Conservation (phyloP, 1,139 yeast genomes). For the Hyphopichia burtonii region DNA sequence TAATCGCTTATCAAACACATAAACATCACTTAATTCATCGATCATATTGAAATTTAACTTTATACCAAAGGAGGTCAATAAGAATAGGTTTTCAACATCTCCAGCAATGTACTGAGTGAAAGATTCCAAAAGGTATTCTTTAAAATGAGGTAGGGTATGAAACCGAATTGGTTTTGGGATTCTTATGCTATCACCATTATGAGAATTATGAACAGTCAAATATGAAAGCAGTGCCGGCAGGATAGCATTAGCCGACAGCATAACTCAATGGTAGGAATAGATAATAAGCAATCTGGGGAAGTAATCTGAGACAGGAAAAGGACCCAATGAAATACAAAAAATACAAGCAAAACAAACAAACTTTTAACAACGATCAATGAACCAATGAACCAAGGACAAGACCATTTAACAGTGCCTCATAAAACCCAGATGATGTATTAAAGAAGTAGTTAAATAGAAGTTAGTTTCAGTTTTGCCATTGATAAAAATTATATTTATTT, state of each 20-base stretch:
- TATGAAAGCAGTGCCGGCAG: conserved; percentile 15
- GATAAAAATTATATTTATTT: too few relatives aligned
- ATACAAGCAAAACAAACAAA: too few relatives aligned
- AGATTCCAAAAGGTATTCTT: conserved; percentile 34
- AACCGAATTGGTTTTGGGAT: conserved; percentile 46
- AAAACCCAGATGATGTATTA: too few relatives aligned
- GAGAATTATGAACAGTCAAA: conserved; percentile 39
- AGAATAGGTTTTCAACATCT: conserved; percentile 48
- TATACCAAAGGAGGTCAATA: conserved; percentile 66
- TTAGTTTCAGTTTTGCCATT: too few relatives aligned
- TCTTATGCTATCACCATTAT: conserved; percentile 32
- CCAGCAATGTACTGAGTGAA: conserved; percentile 27
- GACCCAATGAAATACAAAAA: too few relatives aligned
- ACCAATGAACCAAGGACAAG: too few relatives aligned
- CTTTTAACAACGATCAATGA: too few relatives aligned
- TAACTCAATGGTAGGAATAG: background rate
- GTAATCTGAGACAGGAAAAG: background rate
- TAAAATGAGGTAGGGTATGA: conserved; percentile 44
- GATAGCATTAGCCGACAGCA: background rate
- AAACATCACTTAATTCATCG: conserved; percentile 49
- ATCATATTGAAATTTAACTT: conserved; percentile 54
- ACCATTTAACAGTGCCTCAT: too few relatives aligned
- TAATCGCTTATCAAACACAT: conserved; percentile 57
- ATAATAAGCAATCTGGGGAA: background rate
- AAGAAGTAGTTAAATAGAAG: too few relatives aligned